These are phyloP conservation scores for Salvia hispanica DNA, from an alignment of 257 asterid genomes.

Conservation along the genomic window DNA sequence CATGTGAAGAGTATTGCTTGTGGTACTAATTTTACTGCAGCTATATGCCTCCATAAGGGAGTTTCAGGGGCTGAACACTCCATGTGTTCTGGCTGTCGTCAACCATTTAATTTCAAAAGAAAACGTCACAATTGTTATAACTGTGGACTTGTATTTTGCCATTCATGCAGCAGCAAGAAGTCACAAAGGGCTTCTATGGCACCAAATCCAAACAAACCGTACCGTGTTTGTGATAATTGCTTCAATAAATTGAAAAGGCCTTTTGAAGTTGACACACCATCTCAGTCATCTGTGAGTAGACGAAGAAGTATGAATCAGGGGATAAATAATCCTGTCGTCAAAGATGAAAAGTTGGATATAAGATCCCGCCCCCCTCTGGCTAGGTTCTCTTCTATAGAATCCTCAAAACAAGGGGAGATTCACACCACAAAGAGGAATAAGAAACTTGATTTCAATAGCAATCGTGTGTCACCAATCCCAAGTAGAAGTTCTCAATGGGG, in stretches of 20 bases:
- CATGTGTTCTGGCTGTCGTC: conserved; percentile 92
- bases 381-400: conserved; percentile 84
- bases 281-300: conserved; percentile 68
- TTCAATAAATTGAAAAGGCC: conserved; percentile 78
- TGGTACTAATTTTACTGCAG: conserved; percentile 82
- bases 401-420: conserved; percentile 77
- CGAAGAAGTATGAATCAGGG: conserved; percentile 74
- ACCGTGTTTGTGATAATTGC: conserved; percentile 92
- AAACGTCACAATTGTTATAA: conserved; percentile 96
- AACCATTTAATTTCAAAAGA: conserved; percentile 84
- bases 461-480: conserved; percentile 95
- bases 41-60: conserved; percentile 92
- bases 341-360: conserved; percentile 67
- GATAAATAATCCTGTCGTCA: conserved; percentile 50
- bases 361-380: conserved; percentile 74
- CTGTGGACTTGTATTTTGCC: conserved; percentile 93
- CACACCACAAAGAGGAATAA: conserved; percentile 75
- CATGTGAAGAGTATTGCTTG: conserved; percentile 95
- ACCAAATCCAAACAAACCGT: conserved; percentile 86
- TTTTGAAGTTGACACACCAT: conserved; percentile 63
- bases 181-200: conserved; percentile 91
- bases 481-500: conserved; percentile 90
- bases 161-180: conserved; percentile 94
- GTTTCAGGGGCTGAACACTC: conserved; percentile 94
- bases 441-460: conserved; percentile 78